Base-by-base conservation (phyloP, 441 rosid species). In the Erysimum cheiri region DNA sequence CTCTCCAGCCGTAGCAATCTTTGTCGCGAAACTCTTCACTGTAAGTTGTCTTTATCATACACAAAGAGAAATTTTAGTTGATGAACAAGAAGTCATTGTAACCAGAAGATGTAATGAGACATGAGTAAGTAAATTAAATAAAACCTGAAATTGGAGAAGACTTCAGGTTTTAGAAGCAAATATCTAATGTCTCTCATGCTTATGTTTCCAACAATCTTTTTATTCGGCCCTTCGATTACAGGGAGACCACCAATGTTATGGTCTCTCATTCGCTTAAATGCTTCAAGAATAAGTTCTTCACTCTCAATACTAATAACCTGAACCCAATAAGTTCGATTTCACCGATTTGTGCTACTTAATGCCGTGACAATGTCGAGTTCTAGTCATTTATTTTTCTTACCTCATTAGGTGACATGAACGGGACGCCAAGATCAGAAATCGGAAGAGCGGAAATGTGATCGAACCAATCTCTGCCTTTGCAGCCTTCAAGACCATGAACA, bases 401-500 rank as follows among this genome's bases (percentile, higher is more conserved):
- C 89, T 89, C 79, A 13, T 80, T 61, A 1, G 89, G 35, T 14
- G 91, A 82, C 88, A 89, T 85, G 69, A 93, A 88, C 60, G 96
- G 98, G 48, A 93, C 89, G 62, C 98, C 98, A 3, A 89, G 76
- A 78, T 91, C 90, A 33, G 88, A 73, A 52, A 93, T 85, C 22
- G 87, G 82, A 6, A 65, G 75, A 44, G 85, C 65, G 0, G 96
- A 78, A 37, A 91, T 87, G 64, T 81, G 78, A 73, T 93, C 97
- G 24, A 93, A 93, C 97, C 97, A 93, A 76, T 89, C 97, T 83
- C 94, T 86, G 12, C 98, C 97, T 72, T 73, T 83, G 80, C 96
- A 91, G 13, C 85, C 82, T 73, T 93, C 89, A 8, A 89, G 93
- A 61, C 94, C 98, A 24, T 80, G 87, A 76, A 93, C 80, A 53